Evolutionary conservation across 2,329 filamentous ascomycete species (phyloP).

Genomic region (Pseudogymnoascus destructans): DNA sequence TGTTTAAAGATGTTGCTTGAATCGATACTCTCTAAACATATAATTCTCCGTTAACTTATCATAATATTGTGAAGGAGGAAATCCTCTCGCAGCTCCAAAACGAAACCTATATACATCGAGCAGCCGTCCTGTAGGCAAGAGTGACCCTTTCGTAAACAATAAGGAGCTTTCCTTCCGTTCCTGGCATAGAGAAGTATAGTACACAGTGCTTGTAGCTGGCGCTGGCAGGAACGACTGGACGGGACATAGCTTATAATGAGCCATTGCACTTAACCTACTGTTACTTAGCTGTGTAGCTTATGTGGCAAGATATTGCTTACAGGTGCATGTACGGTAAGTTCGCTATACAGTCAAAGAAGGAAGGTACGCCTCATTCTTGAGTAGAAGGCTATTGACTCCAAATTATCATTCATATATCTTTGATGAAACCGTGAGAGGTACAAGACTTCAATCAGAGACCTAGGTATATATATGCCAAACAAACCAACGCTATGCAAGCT

Average conservation of each 20-base stretch:
- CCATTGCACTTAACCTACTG: not conserved
- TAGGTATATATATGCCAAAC: constrained; percentile 11
- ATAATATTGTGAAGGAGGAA: not conserved
- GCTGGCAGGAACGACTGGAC: not conserved
- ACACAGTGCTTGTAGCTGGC: not conserved
- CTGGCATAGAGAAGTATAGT: not conserved
- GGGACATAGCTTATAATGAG: not conserved
- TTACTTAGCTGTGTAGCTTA: not conserved
- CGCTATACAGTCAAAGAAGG: not conserved
- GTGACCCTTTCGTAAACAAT: not conserved
- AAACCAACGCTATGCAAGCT: constrained; percentile 11
- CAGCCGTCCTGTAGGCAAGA: not conserved
- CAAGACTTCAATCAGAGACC: not conserved
- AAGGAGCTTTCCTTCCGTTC: not conserved
- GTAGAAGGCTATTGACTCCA: not conserved
- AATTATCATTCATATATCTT: constrained; percentile 7
- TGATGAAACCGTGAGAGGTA: not conserved
- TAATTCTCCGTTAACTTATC: not conserved
- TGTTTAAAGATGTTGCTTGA: not conserved
- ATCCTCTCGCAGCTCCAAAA: not conserved
- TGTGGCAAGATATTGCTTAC: not conserved
- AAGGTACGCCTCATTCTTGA: not conserved
- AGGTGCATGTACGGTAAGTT: not conserved
- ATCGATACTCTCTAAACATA: not conserved
- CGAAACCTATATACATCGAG: not conserved